Evolutionary conservation across 2,329 filamentous ascomycete species (phyloP), one percentile per base, ranked within the genome.

Genomic region (Colletotrichum euphorbiae): DNA sequence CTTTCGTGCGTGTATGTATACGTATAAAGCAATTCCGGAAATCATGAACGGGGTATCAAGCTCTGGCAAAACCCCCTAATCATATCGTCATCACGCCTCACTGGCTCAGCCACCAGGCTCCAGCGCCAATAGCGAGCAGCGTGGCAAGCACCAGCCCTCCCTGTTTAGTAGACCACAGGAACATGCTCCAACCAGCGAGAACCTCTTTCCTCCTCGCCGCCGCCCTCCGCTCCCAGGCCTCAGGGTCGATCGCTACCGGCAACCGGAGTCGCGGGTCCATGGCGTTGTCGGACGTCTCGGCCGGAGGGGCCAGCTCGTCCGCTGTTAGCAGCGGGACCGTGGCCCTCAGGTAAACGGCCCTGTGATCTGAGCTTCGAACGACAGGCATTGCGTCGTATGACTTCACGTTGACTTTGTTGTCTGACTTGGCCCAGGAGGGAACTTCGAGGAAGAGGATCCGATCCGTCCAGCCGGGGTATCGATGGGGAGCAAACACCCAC

Each of bases 381-480:
- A 97, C 81, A 1, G 94, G 93, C 31, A 98, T 83, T 15, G 92
- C 88, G 15, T 89, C 85, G 78, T 98, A 98, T 24, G 89, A 83
- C 24, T 81, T 78, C n/a, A 93, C 84, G 7, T 82, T 76, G 40
- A 89, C 80, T 38, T 74, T 73, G 9, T 73, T 73, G 52, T 75
- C 13, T 71, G 77, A 74, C 48, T 78, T 78, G 43, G 83, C 75
- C 85, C 86, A 89, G 21, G 78, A 77, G 19, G 86, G 88, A 21
- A 85, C 80, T 58, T 91, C 87, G 3, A 95, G 83, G 78, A 90
- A 98, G 19, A 98, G 82, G 19, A 98, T 90, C 3, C 96, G 89
- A 78, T 98, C 96, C 74, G 94, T 97, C 96, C 95, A 98, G 74
- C 91, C 90, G 1, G 96, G 94, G 85, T 93, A 97, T 51, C 96